These are phyloP conservation scores for Rosa persica DNA, from an alignment of 306 rosid genomes.

Conservation along the genomic window DNA sequence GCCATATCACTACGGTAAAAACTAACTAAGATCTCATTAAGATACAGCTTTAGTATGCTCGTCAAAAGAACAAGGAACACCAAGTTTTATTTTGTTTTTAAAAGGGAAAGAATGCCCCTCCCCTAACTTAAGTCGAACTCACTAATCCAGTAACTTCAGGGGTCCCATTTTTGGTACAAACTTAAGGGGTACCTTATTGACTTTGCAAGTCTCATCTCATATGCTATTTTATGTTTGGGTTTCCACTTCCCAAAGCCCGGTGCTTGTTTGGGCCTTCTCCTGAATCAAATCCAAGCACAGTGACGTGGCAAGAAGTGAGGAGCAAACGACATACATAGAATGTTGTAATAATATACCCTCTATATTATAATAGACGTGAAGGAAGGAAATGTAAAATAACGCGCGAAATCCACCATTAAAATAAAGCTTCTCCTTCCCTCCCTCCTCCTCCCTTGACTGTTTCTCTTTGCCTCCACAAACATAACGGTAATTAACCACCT, in stretches of 20 bases:
- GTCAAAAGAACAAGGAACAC: too few relatives aligned
- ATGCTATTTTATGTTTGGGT: background rate
- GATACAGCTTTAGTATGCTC: too few relatives aligned
- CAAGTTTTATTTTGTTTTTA: too few relatives aligned
- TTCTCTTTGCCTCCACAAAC: conserved; percentile 24
- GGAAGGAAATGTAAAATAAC: conserved; percentile 28
- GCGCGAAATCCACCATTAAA: conserved; percentile 10
- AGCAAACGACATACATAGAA: background rate
- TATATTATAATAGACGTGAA: conserved; percentile 25
- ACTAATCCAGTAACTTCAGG: too few relatives aligned
- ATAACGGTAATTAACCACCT: conserved; percentile 28
- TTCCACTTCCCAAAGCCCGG: background rate
- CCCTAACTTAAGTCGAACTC: too few relatives aligned
- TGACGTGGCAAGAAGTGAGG: conserved; percentile 6
- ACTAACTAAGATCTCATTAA: too few relatives aligned
- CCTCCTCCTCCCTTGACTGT: conserved; percentile 9
- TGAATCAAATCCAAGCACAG: background rate
- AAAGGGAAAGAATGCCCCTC: too few relatives aligned
- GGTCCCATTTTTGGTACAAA: too few relatives aligned
- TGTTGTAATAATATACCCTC: background rate
- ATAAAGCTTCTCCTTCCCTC: background rate
- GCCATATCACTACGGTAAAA: too few relatives aligned
- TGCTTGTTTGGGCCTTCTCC: background rate
- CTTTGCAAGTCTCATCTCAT: too few relatives aligned
- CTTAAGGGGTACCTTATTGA: too few relatives aligned